Conservation (phyloP, 257 asterid genomes). For the Capsicum rhomboideum region DNA sequence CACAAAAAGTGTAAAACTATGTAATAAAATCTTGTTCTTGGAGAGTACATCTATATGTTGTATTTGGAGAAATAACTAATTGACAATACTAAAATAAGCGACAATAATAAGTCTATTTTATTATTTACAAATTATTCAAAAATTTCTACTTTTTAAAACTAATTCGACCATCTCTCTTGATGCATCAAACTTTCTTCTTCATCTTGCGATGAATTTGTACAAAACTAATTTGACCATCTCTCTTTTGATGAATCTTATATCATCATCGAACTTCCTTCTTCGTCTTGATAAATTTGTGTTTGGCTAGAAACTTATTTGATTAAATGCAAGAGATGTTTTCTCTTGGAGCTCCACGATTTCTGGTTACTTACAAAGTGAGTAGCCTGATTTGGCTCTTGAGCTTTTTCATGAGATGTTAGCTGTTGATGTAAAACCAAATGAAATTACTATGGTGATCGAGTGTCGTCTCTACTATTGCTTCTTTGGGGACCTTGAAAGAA, state of each 20-base stretch:
- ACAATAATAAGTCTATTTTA: too few species aligned
- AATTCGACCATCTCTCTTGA: too few species aligned
- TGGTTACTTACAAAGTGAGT: slow-evolving; percentile 64
- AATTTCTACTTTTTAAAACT: too few species aligned
- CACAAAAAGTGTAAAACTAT: too few species aligned
- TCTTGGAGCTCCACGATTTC: slow-evolving; percentile 94
- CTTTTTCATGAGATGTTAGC: slow-evolving; percentile 65
- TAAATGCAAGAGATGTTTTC: slow-evolving; percentile 69
- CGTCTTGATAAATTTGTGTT: not conserved
- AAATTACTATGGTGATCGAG: slow-evolving; percentile 81
- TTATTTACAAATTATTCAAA: too few species aligned
- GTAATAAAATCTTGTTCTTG: too few species aligned
- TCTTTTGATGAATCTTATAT: not conserved
- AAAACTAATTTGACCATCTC: not conserved
- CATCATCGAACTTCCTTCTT: not conserved
- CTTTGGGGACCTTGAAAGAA: slow-evolving; percentile 56
- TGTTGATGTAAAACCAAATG: slow-evolving; percentile 57
- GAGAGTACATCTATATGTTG: too few species aligned
- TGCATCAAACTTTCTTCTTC: too few species aligned
- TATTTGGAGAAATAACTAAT: too few species aligned
- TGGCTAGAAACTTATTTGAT: not conserved
- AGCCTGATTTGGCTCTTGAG: slow-evolving; percentile 49
- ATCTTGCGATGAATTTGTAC: not conserved
- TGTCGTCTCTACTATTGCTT: slow-evolving; percentile 69
- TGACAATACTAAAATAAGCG: too few species aligned